Evolutionary conservation across 2,329 filamentous ascomycete genomes (phyloP), one percentile per base, ranked within the genome.

Genomic region (Geosmithia morbida): DNA sequence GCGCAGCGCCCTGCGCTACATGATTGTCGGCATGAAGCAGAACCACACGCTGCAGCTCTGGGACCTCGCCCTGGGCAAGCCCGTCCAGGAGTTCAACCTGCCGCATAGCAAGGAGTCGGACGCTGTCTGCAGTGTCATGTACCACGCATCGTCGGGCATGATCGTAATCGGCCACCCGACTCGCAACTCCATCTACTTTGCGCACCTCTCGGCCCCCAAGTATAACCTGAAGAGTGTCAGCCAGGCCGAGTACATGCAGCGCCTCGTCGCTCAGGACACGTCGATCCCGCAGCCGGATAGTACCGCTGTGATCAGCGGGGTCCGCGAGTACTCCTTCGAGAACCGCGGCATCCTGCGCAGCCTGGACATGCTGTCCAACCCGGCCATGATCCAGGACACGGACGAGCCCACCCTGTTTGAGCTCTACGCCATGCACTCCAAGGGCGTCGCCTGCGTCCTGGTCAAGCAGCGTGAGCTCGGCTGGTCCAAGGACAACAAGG

Each of bases 21-120:
- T 98, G 70, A 83, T 98, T 61, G 87, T 98, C 52, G 92, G 92
- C 57, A 87, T 97, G 79, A 96, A 97, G 70, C 92, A 98, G 65
- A 98, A 98, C 66, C 92, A 98, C 68, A 94, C 90, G 48, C 79
- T 98, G 51, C 94, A 98, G 71, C 79, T 98, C 43, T 98, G 92
- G 94, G 92, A 98, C 70, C 81, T 98, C 59, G 88, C 86, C 41
- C 81, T 98, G 33, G 85, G 85, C 54, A 96, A 96, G 67, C 87
- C 89, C 29, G 92, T 98, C 39, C 90, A 98, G 63, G 92, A 98
- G 68, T 83, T 98, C 62, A 92, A 95, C 62, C 80, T 98, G 48
- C 92, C 92, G 1, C 90, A 98, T 61, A 86, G 86, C 67, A 94
- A 92, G 60, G 90, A 97, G 62, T 94, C 87, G 2, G 90, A 96